Evolutionary conservation across 495 filamentous ascomycete genomes (phyloP), one percentile per base, ranked within the genome.

Genomic region (Hypoxylon cercidicola): DNA sequence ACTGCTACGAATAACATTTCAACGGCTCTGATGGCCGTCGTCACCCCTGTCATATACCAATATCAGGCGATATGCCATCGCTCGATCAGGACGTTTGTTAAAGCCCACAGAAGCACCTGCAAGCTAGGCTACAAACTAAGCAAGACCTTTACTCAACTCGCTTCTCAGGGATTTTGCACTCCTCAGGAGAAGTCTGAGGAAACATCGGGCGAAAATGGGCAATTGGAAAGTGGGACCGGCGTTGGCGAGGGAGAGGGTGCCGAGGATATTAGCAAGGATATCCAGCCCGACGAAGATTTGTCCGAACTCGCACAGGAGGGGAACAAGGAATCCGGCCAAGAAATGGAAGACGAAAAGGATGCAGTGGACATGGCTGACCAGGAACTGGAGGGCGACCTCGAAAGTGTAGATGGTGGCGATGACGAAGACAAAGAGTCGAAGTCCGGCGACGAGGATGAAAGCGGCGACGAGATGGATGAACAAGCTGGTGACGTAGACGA

Each of bases 231-330:
- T 48, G 96, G 96, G n/a, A 98, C 93, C 4, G 96, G 96, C 20
- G 85, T 99, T n/a, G 96, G 95, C 25, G 94, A 97, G 55, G 94
- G 93, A 11, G 90, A 97, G 69, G 96, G 93, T 20, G 92, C 89
- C 1, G 92, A 98, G 70, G 93, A 99, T 78, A 97, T 99, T 55
- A 97, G 93, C 76, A 97, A 98, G 68, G 94, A 98, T 71, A 88
- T 99, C 46, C 85, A 90, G 60, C 89, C 92, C 45, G 94, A 98
- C 60, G 96, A 99, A 75, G 92, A 98, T 74, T 75, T 99, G 11
- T 88, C 90, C 1, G 96, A 99, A 52, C 81, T 98, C 15, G 94
- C 96, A 2, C 90, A 97, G 69, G 88, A 97, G 62, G 81, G 84
- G 39, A 87, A 87, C 28, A 87, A 89, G 9, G 87, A 91, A 11